Percentiles rank a stretch among this genome's conserved stretches.
phyloP scores from a whole-genome alignment of 805 yeast genomes.

The Wickerhamiella slavikovae region DNA sequence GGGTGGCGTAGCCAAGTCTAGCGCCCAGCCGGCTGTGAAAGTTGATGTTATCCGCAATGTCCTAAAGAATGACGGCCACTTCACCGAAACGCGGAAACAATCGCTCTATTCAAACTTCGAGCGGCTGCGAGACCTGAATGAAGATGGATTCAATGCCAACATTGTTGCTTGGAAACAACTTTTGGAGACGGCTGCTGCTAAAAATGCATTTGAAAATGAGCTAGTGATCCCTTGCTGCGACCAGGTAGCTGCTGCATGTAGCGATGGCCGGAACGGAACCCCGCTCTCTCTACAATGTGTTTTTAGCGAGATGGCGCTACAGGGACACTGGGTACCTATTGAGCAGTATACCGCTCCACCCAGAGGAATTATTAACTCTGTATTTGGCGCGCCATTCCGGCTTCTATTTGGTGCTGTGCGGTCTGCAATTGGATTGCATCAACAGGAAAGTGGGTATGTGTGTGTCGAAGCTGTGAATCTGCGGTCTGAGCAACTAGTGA shows the following conservation, averaged over 20 bases:
- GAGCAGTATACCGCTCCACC: too few relatives aligned
- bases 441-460: too few relatives aligned
- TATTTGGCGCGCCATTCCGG: too few relatives aligned
- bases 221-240: conserved; percentile 13
- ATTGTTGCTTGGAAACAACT: conserved; percentile 26
- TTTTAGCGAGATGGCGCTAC: conserved; percentile 15
- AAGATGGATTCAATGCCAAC: conserved; percentile 31
- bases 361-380: too few relatives aligned
- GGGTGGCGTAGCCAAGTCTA: too few relatives aligned
- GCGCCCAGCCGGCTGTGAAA: too few relatives aligned
- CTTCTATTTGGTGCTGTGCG: too few relatives aligned
- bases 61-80: conserved; percentile 15
- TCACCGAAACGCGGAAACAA: conserved; percentile 22
- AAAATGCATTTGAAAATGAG: conserved; percentile 14
- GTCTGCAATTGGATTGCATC: too few relatives aligned
- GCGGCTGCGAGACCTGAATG: conserved; percentile 23
- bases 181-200: conserved; percentile 14
- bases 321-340: too few relatives aligned
- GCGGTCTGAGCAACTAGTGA: too few relatives aligned
- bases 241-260: conserved; percentile 9
- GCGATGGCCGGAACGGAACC: conserved; percentile 13
- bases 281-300: conserved; percentile 17
- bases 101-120: conserved; percentile 31
- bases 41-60: conserved; percentile 5
- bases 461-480: too few relatives aligned